Conservation (phyloP, 176 grass and related monocot genomes). For the Oryza glaberrima region DNA sequence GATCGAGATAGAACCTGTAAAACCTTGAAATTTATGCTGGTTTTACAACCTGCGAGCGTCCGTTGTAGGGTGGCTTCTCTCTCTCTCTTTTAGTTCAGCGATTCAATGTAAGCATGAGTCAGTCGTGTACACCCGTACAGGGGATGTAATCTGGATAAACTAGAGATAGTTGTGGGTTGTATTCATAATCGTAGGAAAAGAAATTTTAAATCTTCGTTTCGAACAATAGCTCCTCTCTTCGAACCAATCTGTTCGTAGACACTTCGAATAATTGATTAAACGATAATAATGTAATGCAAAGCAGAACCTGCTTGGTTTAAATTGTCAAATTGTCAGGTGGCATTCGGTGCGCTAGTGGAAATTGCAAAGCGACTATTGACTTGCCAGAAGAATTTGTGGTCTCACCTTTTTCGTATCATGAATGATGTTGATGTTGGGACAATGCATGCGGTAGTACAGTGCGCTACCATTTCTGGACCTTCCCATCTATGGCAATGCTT, state of each 20-base stretch:
- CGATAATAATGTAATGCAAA: not conserved
- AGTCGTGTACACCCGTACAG: constrained; percentile 36
- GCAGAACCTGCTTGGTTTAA: not conserved
- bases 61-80: constrained; percentile 29
- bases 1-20: constrained; percentile 41
- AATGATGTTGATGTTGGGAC: not conserved
- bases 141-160: constrained; percentile 49
- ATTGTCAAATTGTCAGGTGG: not conserved
- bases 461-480: not conserved
- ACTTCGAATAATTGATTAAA: constrained; percentile 2
- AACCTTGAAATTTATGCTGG: not conserved
- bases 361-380: not conserved
- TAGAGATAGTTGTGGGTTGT: constrained; percentile 40
- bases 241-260: not conserved
- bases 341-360: not conserved
- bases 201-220: not conserved
- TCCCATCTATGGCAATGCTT: no score
- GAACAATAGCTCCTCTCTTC: not conserved
- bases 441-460: not conserved
- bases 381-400: not conserved
- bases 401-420: not conserved
- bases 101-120: constrained; percentile 46
- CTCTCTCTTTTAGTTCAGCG: not conserved
- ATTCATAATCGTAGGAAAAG: constrained; percentile 9
- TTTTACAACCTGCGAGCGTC: constrained; percentile 39